Evolutionary conservation across 2,329 filamentous ascomycete species (phyloP).

Genomic region (Curvularia eragrostidis): DNA sequence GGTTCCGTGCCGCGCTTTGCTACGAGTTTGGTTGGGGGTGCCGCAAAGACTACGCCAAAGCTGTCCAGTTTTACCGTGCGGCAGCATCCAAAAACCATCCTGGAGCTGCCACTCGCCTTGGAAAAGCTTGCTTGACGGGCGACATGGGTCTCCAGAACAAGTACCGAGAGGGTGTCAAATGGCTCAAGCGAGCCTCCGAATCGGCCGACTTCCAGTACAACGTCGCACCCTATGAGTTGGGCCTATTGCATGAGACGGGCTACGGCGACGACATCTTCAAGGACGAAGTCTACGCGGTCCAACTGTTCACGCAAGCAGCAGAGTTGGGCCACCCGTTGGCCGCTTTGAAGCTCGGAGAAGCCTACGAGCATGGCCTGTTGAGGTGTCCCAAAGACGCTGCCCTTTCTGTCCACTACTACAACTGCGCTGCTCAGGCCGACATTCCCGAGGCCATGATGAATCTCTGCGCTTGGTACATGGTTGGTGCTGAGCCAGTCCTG

Average conservation of each 20-base stretch:
- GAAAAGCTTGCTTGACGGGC: conserved; percentile 85
- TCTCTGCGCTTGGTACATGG: conserved; percentile 97
- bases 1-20: conserved; percentile 89
- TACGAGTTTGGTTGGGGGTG: conserved; percentile 99
- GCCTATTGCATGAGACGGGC: conserved; percentile 86
- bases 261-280: conserved; percentile 93
- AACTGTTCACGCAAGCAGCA: conserved; percentile 92
- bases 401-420: conserved; percentile 97
- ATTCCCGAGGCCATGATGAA: conserved; percentile 96
- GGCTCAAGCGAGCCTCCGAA: conserved; percentile 92
- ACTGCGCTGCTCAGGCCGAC: conserved; percentile 82
- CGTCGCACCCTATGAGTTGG: conserved; percentile 88
- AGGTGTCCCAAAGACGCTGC: conserved; percentile 89
- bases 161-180: conserved; percentile 92
- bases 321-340: conserved; percentile 90
- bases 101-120: conserved; percentile 90
- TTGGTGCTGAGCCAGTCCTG: conserved; percentile 87
- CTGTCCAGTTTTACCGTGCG: conserved; percentile 89
- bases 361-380: conserved; percentile 90
- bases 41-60: conserved; percentile 86
- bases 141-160: conserved; percentile 84
- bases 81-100: conserved; percentile 94
- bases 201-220: conserved; percentile 92
- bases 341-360: conserved; percentile 88
- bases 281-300: conserved; percentile 87